Base-by-base conservation (phyloP, 805 yeast genomes). In the Middelhovenomyces tepae region DNA sequence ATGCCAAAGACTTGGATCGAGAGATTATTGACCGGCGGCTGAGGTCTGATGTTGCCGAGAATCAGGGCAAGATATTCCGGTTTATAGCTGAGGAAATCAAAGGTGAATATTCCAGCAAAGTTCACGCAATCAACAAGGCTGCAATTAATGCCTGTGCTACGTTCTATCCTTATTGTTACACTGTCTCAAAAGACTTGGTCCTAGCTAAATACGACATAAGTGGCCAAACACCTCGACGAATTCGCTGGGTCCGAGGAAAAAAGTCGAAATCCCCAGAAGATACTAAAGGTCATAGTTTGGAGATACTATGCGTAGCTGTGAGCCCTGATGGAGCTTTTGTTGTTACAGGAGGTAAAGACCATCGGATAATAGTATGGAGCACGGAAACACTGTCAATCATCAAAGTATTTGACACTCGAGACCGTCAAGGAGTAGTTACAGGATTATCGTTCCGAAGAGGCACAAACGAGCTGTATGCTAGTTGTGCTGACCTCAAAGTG, bases 401-500 rank as follows among this genome's bases (percentile, higher is more conserved):
- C 33, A 78, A 82, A 48, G 87, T 79, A 10, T 63, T 91, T 40
- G 87, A 80, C 38, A 78, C 91, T 1, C 71, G 67, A 32, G 82
- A 76, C 46, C 69, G 77, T 39, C 70, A 77, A 35, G 84, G 91
- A 24, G 73, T 72, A 23, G 79, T 89, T 4, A 64, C 79, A 43
- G 71, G 89, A 13, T 57, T 87, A 32, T 68, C 73, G 2, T 91
- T 91, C 61, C 75, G 95, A 45, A 69, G 87, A 47, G 74, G 72
- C 37, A 67, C 89, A 3, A 91, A 81, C 59, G 91, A 85, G 55
- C 64, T 91, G 39, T 91, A 79, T 53, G 97, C 87, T 16, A 81
- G 95, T 1, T 85, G 95, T 59, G 89, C 86, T 1, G 98, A 91
- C 57, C 72, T 86, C 50, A 79, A 87, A 46, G 79, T 91, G 44